A percentile compares a stretch with the other conserved stretches of the same genome.
These are phyloP conservation scores for Penicillium sp. DNA, from an alignment of 2,329 filamentous ascomycete genomes.

Conservation along the genomic window DNA sequence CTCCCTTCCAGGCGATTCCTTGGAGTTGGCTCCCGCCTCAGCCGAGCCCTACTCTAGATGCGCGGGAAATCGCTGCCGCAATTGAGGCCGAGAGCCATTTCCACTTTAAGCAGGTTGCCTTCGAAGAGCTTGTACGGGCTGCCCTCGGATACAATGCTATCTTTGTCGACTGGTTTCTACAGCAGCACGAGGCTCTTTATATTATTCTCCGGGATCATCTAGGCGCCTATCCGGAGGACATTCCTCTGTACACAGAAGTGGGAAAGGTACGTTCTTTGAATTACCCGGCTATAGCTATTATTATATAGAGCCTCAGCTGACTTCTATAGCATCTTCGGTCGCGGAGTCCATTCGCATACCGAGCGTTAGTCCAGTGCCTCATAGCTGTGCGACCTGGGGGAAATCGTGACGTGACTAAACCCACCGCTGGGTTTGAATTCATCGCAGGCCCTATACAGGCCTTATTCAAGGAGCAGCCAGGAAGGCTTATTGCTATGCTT, in stretches of 20 bases:
- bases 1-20: conserved; percentile 18
- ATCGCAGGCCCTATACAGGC: conserved; percentile 38
- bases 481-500: conserved; percentile 31
- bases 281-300: not conserved
- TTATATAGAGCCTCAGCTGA: not conserved
- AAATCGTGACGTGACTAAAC: conserved; percentile 10
- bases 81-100: conserved; percentile 40
- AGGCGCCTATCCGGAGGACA: conserved; percentile 29
- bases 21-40: conserved; percentile 39
- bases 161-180: conserved; percentile 39
- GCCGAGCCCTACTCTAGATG: conserved; percentile 17
- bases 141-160: conserved; percentile 33
- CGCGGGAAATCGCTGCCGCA: conserved; percentile 28
- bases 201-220: conserved; percentile 33
- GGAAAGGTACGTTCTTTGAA: conserved; percentile 29
- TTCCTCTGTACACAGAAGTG: conserved; percentile 32
- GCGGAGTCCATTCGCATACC: conserved; percentile 38
- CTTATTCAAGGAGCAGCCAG: conserved; percentile 31
- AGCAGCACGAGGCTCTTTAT: conserved; percentile 37
- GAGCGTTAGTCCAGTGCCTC: conserved; percentile 32
- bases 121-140: conserved; percentile 41
- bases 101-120: conserved; percentile 38
- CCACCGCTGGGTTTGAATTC: conserved; percentile 30
- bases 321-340: conserved; percentile 31
- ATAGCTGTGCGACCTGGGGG: conserved; percentile 18